Evolutionary conservation across 306 rosid genomes (phyloP).

Genomic region (Vigna nakashimae): DNA sequence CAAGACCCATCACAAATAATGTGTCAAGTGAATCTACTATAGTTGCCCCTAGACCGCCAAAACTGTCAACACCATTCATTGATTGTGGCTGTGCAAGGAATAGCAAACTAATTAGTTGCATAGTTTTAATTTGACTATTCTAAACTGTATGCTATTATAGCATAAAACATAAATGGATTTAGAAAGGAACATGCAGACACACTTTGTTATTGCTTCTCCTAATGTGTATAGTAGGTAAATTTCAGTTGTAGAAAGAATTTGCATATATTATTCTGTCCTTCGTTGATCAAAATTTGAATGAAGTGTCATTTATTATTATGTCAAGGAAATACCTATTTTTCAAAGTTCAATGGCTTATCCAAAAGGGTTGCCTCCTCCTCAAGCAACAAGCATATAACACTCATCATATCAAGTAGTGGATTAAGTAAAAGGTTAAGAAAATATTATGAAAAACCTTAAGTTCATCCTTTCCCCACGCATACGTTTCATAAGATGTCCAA

Average conservation of each 20-base stretch:
- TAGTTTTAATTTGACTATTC: constrained; percentile 19
- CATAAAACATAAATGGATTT: constrained; percentile 12
- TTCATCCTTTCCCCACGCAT: constrained; percentile 77
- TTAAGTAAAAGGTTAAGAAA: not conserved
- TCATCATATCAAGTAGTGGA: constrained; percentile 20
- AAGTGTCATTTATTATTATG: not conserved
- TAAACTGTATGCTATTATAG: not conserved
- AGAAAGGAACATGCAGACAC: not conserved
- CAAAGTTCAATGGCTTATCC: constrained; percentile 6
- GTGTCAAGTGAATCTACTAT: constrained; percentile 74
- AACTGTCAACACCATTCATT: constrained; percentile 55
- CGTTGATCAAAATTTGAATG: constrained; percentile 6
- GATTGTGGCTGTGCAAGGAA: constrained; percentile 64
- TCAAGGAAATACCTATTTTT: not conserved
- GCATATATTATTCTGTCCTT: not conserved
- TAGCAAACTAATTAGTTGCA: constrained; percentile 42
- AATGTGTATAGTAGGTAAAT: not conserved
- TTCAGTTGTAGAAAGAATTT: not conserved
- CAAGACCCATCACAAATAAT: constrained; percentile 73
- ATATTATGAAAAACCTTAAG: constrained; percentile 58
- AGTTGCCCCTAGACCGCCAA: constrained; percentile 76
- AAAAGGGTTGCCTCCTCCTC: constrained; percentile 19
- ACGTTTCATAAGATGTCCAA: constrained; percentile 71
- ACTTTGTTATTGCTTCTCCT: not conserved
- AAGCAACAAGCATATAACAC: constrained; percentile 9